These are phyloP conservation scores for Fusarium avenaceum DNA, from an alignment of 2,329 filamentous ascomycete species.

Conservation along the genomic window DNA sequence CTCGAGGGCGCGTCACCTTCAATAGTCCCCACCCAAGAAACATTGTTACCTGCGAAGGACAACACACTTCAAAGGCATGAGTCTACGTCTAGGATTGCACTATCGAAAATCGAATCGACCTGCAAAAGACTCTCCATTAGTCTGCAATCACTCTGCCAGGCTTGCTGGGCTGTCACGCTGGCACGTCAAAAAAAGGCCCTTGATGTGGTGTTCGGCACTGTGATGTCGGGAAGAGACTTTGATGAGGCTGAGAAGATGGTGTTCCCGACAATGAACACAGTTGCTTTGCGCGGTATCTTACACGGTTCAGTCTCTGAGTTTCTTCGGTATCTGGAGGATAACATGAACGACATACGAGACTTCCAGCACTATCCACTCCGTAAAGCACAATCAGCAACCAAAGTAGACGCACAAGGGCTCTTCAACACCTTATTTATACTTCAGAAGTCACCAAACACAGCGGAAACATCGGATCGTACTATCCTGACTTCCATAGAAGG, in stretches of 20 bases:
- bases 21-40: slow-evolving; percentile 43
- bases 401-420: slow-evolving; percentile 55
- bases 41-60: not conserved
- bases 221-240: slow-evolving; percentile 86
- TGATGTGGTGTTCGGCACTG: slow-evolving; percentile 85
- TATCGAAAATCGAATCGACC: slow-evolving; percentile 60
- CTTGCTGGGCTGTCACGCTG: slow-evolving; percentile 80
- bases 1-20: slow-evolving; percentile 66
- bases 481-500: slow-evolving; percentile 75
- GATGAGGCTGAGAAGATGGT: slow-evolving; percentile 75
- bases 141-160: slow-evolving; percentile 80
- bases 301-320: slow-evolving; percentile 76
- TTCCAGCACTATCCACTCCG: slow-evolving; percentile 84
- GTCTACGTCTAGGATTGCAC: not conserved
- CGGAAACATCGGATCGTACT: not conserved
- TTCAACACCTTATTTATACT: slow-evolving; percentile 71
- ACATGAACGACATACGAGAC: slow-evolving; percentile 73
- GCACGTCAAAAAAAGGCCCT: slow-evolving; percentile 73
- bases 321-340: slow-evolving; percentile 79
- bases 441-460: slow-evolving; percentile 56
- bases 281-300: slow-evolving; percentile 78
- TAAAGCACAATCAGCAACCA: slow-evolving; percentile 67
- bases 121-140: slow-evolving; percentile 78
- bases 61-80: slow-evolving; percentile 35
- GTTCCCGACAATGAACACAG: slow-evolving; percentile 95